These are phyloP conservation scores for Monosporozyma siamensis DNA, from an alignment of 805 yeast genomes.

Conservation along the genomic window DNA sequence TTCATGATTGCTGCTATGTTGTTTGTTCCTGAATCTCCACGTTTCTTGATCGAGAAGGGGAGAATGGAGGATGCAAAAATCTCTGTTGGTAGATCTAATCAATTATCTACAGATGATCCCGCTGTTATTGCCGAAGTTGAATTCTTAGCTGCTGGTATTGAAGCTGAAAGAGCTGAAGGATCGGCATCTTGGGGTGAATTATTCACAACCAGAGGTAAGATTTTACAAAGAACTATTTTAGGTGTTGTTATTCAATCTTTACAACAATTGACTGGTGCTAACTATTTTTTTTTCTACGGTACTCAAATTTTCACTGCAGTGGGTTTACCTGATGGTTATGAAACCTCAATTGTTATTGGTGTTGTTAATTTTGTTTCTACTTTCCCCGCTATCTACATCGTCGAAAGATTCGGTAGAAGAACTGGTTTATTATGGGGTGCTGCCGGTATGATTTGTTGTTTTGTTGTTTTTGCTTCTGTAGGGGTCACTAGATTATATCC, in stretches of 20 bases:
- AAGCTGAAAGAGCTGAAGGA: conserved; percentile 54
- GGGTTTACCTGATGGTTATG: conserved; percentile 49
- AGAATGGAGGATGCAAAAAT: conserved; percentile 52
- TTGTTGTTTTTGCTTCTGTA: conserved; percentile 45
- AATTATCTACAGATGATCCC: conserved; percentile 43
- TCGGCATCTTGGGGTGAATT: conserved; percentile 58
- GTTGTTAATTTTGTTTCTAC: conserved; percentile 53
- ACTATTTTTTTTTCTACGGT: conserved; percentile 61
- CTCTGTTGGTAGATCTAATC: conserved; percentile 53
- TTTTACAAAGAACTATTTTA: conserved; percentile 37
- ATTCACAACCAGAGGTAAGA: conserved; percentile 58
- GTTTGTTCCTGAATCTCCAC: conserved; percentile 67
- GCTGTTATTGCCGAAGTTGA: conserved; percentile 50
- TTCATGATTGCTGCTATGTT: conserved; percentile 32
- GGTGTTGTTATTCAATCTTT: conserved; percentile 51
- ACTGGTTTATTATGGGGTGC: conserved; percentile 41
- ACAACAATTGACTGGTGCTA: conserved; percentile 55
- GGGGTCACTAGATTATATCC: conserved; percentile 44
- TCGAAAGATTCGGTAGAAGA: conserved; percentile 50
- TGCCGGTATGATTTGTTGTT: conserved; percentile 38
- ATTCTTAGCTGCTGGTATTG: conserved; percentile 49
- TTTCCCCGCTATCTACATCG: conserved; percentile 41
- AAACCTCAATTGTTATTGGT: conserved; percentile 53
- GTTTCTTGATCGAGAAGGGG: conserved; percentile 50
- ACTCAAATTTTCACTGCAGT: conserved; percentile 54